Evolutionary conservation across 2,329 filamentous ascomycete genomes (phyloP).

Genomic region (Hypoxylon sp.): DNA sequence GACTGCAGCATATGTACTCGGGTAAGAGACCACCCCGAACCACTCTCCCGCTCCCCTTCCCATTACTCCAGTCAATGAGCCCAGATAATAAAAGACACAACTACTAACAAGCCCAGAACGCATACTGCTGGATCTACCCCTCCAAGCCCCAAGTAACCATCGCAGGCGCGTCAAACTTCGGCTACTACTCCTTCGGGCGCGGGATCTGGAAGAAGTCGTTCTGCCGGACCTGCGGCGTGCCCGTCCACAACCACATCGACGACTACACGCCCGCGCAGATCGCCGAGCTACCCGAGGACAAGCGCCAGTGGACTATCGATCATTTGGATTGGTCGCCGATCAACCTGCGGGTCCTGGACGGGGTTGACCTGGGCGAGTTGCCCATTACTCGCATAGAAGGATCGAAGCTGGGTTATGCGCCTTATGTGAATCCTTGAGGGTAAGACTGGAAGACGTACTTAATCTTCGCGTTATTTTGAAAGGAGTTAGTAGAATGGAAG

Average conservation of each 20-base stretch:
- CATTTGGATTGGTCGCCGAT: slow-evolving; percentile 49
- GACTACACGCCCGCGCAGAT: slow-evolving; percentile 52
- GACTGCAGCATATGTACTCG: slow-evolving; percentile 63
- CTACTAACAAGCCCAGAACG: slow-evolving; percentile 50
- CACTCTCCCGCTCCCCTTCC: background rate
- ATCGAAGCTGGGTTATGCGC: slow-evolving; percentile 40
- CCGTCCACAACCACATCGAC: slow-evolving; percentile 52
- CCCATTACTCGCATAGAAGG: slow-evolving; percentile 47
- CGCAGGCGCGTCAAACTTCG: slow-evolving; percentile 53
- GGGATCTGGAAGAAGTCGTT: slow-evolving; percentile 56
- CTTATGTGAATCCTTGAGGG: slow-evolving; percentile 57
- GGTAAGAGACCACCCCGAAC: slow-evolving; percentile 47
- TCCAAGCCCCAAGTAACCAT: slow-evolving; percentile 54
- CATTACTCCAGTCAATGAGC: background rate
- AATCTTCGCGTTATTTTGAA: background rate
- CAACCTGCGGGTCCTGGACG: slow-evolving; percentile 57
- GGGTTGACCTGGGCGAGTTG: slow-evolving; percentile 53
- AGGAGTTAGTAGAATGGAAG: background rate
- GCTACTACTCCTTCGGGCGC: slow-evolving; percentile 53
- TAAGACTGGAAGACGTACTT: background rate
- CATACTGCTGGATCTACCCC: slow-evolving; percentile 60
- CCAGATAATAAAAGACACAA: too few relatives aligned
- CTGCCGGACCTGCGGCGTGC: slow-evolving; percentile 61
- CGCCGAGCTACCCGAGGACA: slow-evolving; percentile 48
- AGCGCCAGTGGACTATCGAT: slow-evolving; percentile 31